These are phyloP conservation scores for Fusarium illudens DNA, from an alignment of 2,329 filamentous ascomycete genomes.

Conservation along the genomic window DNA sequence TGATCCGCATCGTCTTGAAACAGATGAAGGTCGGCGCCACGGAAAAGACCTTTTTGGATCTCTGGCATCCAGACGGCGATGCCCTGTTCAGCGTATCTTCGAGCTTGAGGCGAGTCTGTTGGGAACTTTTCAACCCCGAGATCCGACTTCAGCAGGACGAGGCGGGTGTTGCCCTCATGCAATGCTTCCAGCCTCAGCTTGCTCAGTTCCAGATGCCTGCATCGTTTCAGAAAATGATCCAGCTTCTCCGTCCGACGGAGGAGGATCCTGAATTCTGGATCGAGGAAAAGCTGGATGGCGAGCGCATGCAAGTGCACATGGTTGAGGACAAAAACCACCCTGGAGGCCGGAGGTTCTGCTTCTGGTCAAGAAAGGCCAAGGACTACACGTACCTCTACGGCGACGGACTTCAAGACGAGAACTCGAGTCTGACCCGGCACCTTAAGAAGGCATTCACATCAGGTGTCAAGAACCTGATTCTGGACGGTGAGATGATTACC, in stretches of 20 bases:
- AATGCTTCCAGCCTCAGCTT: constrained; percentile 95
- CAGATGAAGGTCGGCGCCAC: constrained; percentile 79
- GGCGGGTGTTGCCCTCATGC: constrained; percentile 81
- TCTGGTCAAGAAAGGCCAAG: constrained; percentile 96
- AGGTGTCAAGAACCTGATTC: constrained; percentile 83
- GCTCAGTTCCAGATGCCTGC: constrained; percentile 89
- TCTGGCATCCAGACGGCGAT: constrained; percentile 83
- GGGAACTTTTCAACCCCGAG: constrained; percentile 83
- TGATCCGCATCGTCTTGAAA: constrained; percentile 90
- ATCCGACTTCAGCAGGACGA: constrained; percentile 79
- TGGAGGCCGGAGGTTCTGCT: constrained; percentile 79
- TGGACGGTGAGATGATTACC: constrained; percentile 98
- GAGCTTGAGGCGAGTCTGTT: constrained; percentile 88
- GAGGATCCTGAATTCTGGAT: constrained; percentile 90
- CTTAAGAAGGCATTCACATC: constrained; percentile 78
- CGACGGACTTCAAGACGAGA: constrained; percentile 74
- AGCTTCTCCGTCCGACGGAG: constrained; percentile 69
- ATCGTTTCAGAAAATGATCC: constrained; percentile 79
- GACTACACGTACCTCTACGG: constrained; percentile 97
- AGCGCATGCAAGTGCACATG: constrained; percentile 98
- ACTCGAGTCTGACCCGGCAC: constrained; percentile 81
- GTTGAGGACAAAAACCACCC: constrained; percentile 70
- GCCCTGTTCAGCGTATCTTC: constrained; percentile 89
- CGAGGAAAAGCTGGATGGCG: constrained; percentile 96
- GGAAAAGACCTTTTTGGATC: constrained; percentile 85